These are phyloP conservation scores for Thozetella sp. DNA, from an alignment of 495 filamentous ascomycete species.

Conservation along the genomic window DNA sequence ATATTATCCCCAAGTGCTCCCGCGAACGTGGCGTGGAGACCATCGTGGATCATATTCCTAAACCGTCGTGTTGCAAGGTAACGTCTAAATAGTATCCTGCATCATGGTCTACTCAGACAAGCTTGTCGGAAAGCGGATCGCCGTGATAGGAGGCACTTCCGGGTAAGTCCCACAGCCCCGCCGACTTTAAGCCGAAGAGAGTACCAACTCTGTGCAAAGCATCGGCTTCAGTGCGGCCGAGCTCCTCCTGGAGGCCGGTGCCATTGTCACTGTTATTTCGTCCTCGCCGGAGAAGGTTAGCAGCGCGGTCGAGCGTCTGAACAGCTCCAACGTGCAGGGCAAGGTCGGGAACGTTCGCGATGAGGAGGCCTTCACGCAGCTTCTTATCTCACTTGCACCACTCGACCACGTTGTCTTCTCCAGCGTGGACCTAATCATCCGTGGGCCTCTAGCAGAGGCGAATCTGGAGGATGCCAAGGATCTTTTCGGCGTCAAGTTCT, in stretches of 20 bases:
- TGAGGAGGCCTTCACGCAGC: conserved; percentile 31
- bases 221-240: conserved; percentile 54
- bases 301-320: conserved; percentile 24
- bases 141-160: conserved; percentile 35
- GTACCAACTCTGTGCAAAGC: conserved; percentile 12
- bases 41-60: too few relatives aligned
- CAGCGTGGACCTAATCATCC: conserved; percentile 43
- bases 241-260: conserved; percentile 43
- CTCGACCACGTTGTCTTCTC: conserved; percentile 47
- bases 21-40: too few relatives aligned
- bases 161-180: conserved; percentile 15
- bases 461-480: conserved; percentile 34
- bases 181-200: not conserved
- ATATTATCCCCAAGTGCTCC: too few relatives aligned
- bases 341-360: conserved; percentile 36
- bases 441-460: conserved; percentile 34
- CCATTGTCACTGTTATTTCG: conserved; percentile 48
- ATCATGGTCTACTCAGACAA: conserved; percentile 28
- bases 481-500: conserved; percentile 48
- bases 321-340: conserved; percentile 17
- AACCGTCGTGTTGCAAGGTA: too few relatives aligned
- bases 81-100: too few relatives aligned
- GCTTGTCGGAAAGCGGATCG: conserved; percentile 30
- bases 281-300: conserved; percentile 38
- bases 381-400: conserved; percentile 28